Evolutionary conservation across 257 asterid genomes (phyloP).

Genomic region (Penstemon barbatus): DNA sequence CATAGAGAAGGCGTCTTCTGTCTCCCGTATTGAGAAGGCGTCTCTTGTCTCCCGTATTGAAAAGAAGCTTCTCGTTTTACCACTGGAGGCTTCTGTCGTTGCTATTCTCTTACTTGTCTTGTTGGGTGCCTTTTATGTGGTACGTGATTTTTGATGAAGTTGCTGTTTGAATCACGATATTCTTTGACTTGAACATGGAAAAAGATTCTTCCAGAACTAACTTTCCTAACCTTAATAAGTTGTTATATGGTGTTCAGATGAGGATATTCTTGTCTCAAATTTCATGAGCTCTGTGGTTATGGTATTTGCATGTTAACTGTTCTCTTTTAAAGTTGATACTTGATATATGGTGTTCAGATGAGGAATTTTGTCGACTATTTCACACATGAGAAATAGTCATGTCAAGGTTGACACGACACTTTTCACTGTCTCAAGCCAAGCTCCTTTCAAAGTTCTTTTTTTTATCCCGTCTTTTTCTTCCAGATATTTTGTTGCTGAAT

Average conservation of each 20-base stretch:
- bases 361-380: no score
- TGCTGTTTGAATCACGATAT: slow-evolving; percentile 21
- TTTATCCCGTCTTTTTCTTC: no score
- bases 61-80: slow-evolving; percentile 66
- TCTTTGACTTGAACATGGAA: slow-evolving; percentile 10
- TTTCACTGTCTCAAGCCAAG: no score
- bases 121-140: slow-evolving; percentile 96
- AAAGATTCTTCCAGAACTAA: slow-evolving; percentile 15
- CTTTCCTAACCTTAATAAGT: background rate
- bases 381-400: no score
- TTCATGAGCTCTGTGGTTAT: no score
- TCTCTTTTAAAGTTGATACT: no score
- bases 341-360: no score
- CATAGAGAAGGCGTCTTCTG: slow-evolving; percentile 43
- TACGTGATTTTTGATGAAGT: slow-evolving; percentile 37
- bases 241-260: background rate
- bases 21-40: slow-evolving; percentile 39
- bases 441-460: no score
- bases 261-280: no score
- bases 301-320: no score
- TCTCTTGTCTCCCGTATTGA: slow-evolving; percentile 46
- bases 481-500: background rate
- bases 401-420: no score
- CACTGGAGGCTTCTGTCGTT: slow-evolving; percentile 73
- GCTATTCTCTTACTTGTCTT: slow-evolving; percentile 75